phyloP scores from a whole-genome alignment of 768 basidiomycete genomes.

The Tricholoma terreum region DNA sequence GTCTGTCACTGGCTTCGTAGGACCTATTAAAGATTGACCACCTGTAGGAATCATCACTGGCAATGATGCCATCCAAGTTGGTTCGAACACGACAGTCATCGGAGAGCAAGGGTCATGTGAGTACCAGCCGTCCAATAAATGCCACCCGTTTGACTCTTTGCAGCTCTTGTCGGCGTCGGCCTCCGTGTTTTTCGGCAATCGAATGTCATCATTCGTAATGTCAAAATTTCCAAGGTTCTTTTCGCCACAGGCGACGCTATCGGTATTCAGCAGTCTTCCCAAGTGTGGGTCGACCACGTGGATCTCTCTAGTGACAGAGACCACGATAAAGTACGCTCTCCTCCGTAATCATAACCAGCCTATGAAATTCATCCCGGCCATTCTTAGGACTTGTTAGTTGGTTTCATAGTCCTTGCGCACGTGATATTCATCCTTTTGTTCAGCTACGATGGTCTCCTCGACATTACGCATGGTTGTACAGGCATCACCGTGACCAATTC shows the following conservation, averaged over 20 bases:
- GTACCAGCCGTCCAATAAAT: slow-evolving; percentile 3
- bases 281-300: slow-evolving; percentile 46
- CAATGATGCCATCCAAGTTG: slow-evolving; percentile 38
- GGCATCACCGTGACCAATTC: slow-evolving; percentile 41
- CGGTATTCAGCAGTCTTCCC: slow-evolving; percentile 36
- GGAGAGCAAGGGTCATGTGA: slow-evolving; percentile 38
- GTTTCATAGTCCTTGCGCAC: not conserved
- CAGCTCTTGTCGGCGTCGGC: slow-evolving; percentile 44
- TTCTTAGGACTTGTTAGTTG: slow-evolving; percentile 28
- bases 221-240: slow-evolving; percentile 48
- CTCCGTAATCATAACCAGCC: not conserved
- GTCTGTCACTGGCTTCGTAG: slow-evolving; percentile 14
- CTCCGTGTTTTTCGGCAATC: slow-evolving; percentile 39
- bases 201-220: slow-evolving; percentile 49
- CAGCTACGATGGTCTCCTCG: slow-evolving; percentile 45
- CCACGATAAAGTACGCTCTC: slow-evolving; percentile 36
- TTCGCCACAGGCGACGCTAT: slow-evolving; percentile 44
- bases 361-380: not conserved
- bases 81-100: slow-evolving; percentile 43
- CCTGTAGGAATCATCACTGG: slow-evolving; percentile 40
- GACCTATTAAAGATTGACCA: not conserved
- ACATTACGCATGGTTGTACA: slow-evolving; percentile 43
- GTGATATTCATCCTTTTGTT: not conserved
- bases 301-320: slow-evolving; percentile 45
- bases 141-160: not conserved